These are phyloP conservation scores for Aspergillus texensis DNA, from an alignment of 2,329 filamentous ascomycete genomes.

Conservation along the genomic window DNA sequence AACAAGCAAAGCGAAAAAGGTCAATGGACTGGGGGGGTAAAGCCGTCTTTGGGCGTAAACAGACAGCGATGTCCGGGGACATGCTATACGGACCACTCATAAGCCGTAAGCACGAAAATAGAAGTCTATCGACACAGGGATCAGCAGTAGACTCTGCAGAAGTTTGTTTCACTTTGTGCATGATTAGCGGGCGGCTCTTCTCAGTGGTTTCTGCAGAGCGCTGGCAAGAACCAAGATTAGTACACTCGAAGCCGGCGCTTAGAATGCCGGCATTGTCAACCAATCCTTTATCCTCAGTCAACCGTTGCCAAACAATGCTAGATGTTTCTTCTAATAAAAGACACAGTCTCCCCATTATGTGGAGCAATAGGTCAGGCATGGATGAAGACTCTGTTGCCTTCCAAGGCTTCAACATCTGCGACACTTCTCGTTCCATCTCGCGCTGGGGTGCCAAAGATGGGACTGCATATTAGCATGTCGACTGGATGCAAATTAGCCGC, in stretches of 20 bases:
- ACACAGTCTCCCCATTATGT: not conserved
- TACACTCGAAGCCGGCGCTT: constrained; percentile 30
- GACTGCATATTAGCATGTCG: not conserved
- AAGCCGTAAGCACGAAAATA: not conserved
- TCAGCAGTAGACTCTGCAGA: not conserved
- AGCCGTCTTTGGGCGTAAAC: constrained; percentile 1
- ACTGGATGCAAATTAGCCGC: not conserved
- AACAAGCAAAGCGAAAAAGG: not conserved
- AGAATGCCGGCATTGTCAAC: constrained; percentile 23
- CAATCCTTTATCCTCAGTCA: constrained; percentile 22
- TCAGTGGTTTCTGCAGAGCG: constrained; percentile 24
- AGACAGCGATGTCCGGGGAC: not conserved
- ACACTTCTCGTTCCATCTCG: constrained; percentile 21
- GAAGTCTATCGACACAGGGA: not conserved
- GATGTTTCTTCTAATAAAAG: constrained; percentile 6
- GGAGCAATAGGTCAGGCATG: not conserved
- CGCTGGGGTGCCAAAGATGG: constrained; percentile 11
- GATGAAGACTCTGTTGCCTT: constrained; percentile 1
- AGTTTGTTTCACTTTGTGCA: constrained; percentile 30
- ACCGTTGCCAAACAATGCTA: constrained; percentile 9
- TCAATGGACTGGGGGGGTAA: not conserved
- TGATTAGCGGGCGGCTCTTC: constrained; percentile 17
- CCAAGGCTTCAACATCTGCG: constrained; percentile 8
- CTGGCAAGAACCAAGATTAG: constrained; percentile 28
- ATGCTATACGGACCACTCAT: not conserved